Evolutionary conservation across 257 asterid species (phyloP).

Genomic region (Cruciata laevipes): DNA sequence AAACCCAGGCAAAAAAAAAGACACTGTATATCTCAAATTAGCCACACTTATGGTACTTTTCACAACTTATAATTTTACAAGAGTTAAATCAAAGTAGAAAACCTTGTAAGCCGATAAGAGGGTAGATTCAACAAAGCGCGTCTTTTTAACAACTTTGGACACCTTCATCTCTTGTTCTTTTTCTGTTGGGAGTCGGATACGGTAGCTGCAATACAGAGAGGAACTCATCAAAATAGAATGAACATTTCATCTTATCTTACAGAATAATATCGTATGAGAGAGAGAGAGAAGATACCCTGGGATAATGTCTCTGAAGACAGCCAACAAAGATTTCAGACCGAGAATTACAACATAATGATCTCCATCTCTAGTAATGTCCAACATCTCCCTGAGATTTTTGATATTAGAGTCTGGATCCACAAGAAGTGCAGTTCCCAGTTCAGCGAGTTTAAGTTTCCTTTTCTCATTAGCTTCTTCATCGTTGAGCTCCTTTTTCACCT

Average conservation of each 20-base stretch:
- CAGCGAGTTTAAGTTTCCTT: slow-evolving; percentile 78
- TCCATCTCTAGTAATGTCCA: slow-evolving; percentile 67
- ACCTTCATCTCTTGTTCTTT: slow-evolving; percentile 94
- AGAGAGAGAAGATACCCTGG: slow-evolving; percentile 62
- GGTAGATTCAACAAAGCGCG: slow-evolving; percentile 71
- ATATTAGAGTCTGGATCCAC: slow-evolving; percentile 88
- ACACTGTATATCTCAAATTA: neutral
- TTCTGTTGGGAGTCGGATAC: slow-evolving; percentile 90
- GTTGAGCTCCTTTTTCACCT: slow-evolving; percentile 69
- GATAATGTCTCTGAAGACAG: slow-evolving; percentile 88
- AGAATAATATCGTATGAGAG: slow-evolving; percentile 8
- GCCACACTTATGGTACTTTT: neutral
- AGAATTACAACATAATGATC: slow-evolving; percentile 52
- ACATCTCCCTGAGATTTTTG: slow-evolving; percentile 73
- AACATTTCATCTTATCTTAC: neutral
- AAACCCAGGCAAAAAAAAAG: neutral
- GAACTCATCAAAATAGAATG: slow-evolving; percentile 14
- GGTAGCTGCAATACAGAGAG: slow-evolving; percentile 51
- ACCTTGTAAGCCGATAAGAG: slow-evolving; percentile 86
- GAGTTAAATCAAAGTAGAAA: slow-evolving; percentile 6
- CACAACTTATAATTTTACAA: neutral
- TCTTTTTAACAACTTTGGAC: slow-evolving; percentile 73
- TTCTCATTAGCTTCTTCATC: slow-evolving; percentile 68
- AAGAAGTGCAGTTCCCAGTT: slow-evolving; percentile 79
- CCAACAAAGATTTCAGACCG: slow-evolving; percentile 76